Percentiles rank a stretch among this genome's conserved stretches.
These are phyloP conservation scores for Byssothecium circinans DNA, from an alignment of 2,329 filamentous ascomycete genomes.

Conservation along the genomic window DNA sequence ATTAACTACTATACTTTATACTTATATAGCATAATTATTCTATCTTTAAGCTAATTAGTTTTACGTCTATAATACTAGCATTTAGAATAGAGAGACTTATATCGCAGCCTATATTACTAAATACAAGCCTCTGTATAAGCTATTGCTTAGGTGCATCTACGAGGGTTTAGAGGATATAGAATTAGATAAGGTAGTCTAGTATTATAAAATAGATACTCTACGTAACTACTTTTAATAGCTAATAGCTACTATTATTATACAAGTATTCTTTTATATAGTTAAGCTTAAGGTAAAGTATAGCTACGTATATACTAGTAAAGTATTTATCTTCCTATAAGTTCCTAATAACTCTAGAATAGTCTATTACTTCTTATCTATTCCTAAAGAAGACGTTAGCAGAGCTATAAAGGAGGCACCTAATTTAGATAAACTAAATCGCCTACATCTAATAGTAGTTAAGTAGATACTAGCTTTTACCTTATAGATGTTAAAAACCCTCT, in stretches of 20 bases:
- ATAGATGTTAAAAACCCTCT: constrained; percentile 9
- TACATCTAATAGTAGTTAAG: constrained; percentile 17
- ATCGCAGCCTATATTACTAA: constrained; percentile 41
- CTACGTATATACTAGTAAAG: constrained; percentile 48
- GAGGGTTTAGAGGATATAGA: constrained; percentile 48
- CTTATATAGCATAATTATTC: constrained; percentile 9
- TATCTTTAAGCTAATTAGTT: constrained; percentile 38
- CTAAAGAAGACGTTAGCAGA: constrained; percentile 31
- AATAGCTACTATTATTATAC: constrained; percentile 48
- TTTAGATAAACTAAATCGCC: constrained; percentile 7
- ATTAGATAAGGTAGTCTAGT: constrained; percentile 44
- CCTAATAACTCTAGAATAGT: constrained; percentile 29
- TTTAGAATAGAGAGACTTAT: constrained; percentile 10
- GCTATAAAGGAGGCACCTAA: constrained; percentile 19
- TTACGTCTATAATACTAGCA: constrained; percentile 36
- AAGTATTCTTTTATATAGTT: constrained; percentile 57
- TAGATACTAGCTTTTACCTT: constrained; percentile 20
- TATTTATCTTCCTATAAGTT: constrained; percentile 50
- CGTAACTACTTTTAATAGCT: constrained; percentile 44
- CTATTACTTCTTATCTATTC: constrained; percentile 38
- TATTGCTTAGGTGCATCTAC: constrained; percentile 48
- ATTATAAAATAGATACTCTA: constrained; percentile 37
- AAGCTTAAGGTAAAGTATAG: constrained; percentile 49
- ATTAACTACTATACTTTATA: no score
- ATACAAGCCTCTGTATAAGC: constrained; percentile 54